Evolutionary conservation across 176 grass and related monocot species (phyloP), one percentile per base, ranked within the genome.

Genomic region (Thalia dealbata): DNA sequence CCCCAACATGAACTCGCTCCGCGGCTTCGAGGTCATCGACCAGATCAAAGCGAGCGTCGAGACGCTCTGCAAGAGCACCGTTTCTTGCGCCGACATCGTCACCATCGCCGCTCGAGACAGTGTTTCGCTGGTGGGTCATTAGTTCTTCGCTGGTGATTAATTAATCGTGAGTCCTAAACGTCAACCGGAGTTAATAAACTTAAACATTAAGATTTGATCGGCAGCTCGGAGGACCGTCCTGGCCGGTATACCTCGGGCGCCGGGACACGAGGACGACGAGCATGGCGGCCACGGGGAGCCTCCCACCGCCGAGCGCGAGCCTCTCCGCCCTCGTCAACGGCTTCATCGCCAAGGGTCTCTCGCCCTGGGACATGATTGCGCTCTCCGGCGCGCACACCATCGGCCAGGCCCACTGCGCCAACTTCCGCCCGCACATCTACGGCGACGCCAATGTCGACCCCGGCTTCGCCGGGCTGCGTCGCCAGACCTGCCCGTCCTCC

Each of bases 371-470:
- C 64, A 86, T 87, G 90, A 87, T 84, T 50, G 84, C 91, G 70
- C 81, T 87, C 6, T 89, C 91, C 4, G 87, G 87, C 27, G 87
- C 77, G 68, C 91, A 90, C 84, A 95, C 87, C 21, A 75, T 95
- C 14, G 91, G 87, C 12, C 65, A 74, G 3, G 87, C 78, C 14
- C 87, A 80, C 19, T 95, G 91, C 87, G 0, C 38, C 61, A 48
- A 54, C 55, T 89, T 83, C 84, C 87, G 91, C 44, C 38, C 15
- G 0, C 91, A 70, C 73, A 87, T 85, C 84, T 87, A 85, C 77
- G 10, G 1, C 64, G 90, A 84, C 23, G 0, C 66, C 18, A 73
- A 95, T 77, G 78, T 95, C 75, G 54, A 95, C 84, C 13, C 91
- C 50, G 67, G 76, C 19, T 89, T 93, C 62, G 91, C 87, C 7